Evolutionary conservation across 306 rosid species (phyloP).

Genomic region (Vigna unguiculata): DNA sequence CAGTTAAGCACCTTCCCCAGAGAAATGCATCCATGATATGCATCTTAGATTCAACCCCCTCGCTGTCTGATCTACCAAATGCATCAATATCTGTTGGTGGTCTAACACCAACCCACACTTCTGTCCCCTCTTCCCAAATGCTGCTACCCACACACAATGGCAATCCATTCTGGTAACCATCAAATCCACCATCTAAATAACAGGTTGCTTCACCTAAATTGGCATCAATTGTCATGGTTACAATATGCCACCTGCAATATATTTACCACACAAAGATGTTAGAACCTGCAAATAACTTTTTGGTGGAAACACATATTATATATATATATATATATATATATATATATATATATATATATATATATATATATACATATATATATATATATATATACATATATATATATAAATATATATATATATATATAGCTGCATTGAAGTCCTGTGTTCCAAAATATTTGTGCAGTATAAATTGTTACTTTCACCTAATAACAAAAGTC

Average conservation of each 20-base stretch:
- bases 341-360: no score
- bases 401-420: not conserved
- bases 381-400: no score
- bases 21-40: constrained; percentile 97
- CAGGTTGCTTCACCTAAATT: constrained; percentile 96
- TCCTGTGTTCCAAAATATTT: constrained; percentile 3
- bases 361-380: no score
- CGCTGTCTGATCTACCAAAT: constrained; percentile 98
- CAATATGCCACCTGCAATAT: constrained; percentile 95
- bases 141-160: constrained; percentile 77
- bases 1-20: constrained; percentile 98
- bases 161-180: constrained; percentile 89
- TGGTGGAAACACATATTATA: constrained; percentile 11
- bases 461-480: constrained; percentile 4
- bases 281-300: constrained; percentile 8
- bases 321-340: not conserved
- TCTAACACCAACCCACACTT: constrained; percentile 95
- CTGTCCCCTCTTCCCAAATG: constrained; percentile 93
- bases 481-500: constrained; percentile 19
- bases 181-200: constrained; percentile 95
- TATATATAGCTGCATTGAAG: not conserved
- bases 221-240: constrained; percentile 95
- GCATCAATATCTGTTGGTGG: constrained; percentile 97
- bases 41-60: constrained; percentile 99
- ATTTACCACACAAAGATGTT: constrained; percentile 33